Evolutionary conservation across 192 early-diverging fungal species (phyloP), one percentile per base, ranked within the genome.

Genomic region (Obelidium mucronatum): DNA sequence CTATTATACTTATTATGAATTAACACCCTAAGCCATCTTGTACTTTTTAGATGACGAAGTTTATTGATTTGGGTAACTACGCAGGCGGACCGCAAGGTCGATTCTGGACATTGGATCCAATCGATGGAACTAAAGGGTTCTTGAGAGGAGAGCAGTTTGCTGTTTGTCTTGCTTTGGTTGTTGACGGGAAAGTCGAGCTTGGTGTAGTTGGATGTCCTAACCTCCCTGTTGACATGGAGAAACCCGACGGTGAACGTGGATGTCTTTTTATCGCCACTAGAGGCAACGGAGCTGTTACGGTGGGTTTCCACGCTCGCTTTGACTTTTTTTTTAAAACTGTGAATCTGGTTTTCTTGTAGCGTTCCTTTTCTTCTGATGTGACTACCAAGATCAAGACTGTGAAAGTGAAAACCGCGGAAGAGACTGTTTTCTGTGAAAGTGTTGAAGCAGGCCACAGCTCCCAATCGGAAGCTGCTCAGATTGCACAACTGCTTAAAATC

Each of bases 61-160:
- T 93, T n/a, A 98, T 99, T 84, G 97, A 99, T 72, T 86, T 92
- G 30, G 98, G 97, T 1, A 92, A 88, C 61, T 94, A 91, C 80
- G 91, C 76, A 15, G 95, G 94, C 26, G 94, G 95, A 2, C 37
- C 90, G 1, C 79, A 80, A 48, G 95, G 93, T 31, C 89, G 96
- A 34, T 88, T 88, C 78, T 90, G 88, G 88, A 89, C 87, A 2
- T 67, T 90, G 67, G 88, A 90, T 82, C 88, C 88, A 0, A 90
- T 90, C 67, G 88, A 99, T 81, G 98, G 98, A n/a, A 99, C 98
- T 34, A 98, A 97, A 80, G 98, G 98, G 28, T 99, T 99, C 77
- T 82, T 99, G 80, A 89, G 98, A 59, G 96, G 97, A 66, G 96
- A 95, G 78, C 98, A 99, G 86, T 99, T 90, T 83, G 96, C 97